Evolutionary conservation across 768 basidiomycete species (phyloP).

Genomic region (Cyathus striatus): DNA sequence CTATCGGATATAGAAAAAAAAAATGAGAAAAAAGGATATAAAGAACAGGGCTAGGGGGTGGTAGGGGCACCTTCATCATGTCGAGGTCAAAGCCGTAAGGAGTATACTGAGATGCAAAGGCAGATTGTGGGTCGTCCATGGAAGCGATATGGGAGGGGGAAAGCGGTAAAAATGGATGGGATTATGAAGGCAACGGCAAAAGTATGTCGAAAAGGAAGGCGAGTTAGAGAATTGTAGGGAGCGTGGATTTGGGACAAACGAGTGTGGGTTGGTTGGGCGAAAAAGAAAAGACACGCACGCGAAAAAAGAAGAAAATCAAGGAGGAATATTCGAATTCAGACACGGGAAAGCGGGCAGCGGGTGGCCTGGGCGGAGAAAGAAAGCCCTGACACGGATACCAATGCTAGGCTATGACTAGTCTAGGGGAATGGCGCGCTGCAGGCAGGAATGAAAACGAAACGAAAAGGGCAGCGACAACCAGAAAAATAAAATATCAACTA

Average conservation of each 20-base stretch:
- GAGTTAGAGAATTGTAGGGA: conserved; percentile 42
- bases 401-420: too few relatives aligned
- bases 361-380: too few relatives aligned
- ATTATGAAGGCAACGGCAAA: conserved; percentile 46
- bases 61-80: conserved; percentile 98
- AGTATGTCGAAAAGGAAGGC: conserved; percentile 37
- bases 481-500: too few relatives aligned
- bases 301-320: conserved; percentile 25
- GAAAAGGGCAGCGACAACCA: too few relatives aligned
- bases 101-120: conserved; percentile 68
- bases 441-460: too few relatives aligned
- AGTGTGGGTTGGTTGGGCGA: conserved; percentile 38
- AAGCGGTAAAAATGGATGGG: conserved; percentile 32
- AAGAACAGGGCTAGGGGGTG: too few relatives aligned
- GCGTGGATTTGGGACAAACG: conserved; percentile 40
- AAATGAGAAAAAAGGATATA: conserved; percentile 1
- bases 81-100: conserved; percentile 78
- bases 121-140: conserved; percentile 87
- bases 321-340: conserved; percentile 28
- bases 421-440: too few relatives aligned
- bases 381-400: too few relatives aligned
- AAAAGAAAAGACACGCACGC: conserved; percentile 34
- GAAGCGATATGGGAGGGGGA: conserved; percentile 21
- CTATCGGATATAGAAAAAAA: too few relatives aligned
- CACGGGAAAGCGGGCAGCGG: too few relatives aligned